Base-by-base conservation (phyloP, 495 filamentous ascomycete species). In the Neurospora sp. region DNA sequence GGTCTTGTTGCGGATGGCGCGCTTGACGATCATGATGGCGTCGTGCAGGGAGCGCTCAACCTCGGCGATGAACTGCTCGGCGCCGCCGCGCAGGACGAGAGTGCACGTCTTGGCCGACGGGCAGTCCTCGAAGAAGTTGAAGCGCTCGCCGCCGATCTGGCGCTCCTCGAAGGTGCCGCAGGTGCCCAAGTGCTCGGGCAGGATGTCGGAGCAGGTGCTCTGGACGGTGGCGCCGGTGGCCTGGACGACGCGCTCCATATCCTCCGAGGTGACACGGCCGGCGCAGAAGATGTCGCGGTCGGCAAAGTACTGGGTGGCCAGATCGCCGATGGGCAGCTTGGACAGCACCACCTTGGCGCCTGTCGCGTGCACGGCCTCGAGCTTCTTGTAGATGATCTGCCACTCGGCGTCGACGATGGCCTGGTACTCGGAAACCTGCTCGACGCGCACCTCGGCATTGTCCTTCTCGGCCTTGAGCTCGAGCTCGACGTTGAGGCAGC, bases 321-420 rank as follows among this genome's bases (percentile, higher is more conserved):
- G 85, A 85, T 99, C 96, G 82, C 96, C 96, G 79, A 99, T 98
- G 62, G 96, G 96, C 77, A 98, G 87, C 85, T 98, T 99, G 81
- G 93, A 97, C 69, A 99, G 89, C 37, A 99, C 93, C 73, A 99
- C 94, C 86, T 97, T 96, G 48, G 96, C 96, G 69, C 95, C 96
- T 5, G 95, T 97, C 80, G 94, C 91, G 88, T 93, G 88, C 70
- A 95, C 84, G 38, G 94, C 94, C 84, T 99, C 95, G 77, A 98
- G 90, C 88, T 99, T 99, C 87, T 98, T 94, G 89, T 90, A 97
- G 82, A 99, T 99, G 80, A 99, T 99, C 84, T 97, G 93, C 96
- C 96, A 99, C 83, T 99, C 96, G 48, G 96, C 96, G 81, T 99
- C 96, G 80, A 99, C 96, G 78, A 99, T 97, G 69, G 96, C 96